Conservation (phyloP, 108 stramenopile genomes). For the Nitzschia palea region DNA sequence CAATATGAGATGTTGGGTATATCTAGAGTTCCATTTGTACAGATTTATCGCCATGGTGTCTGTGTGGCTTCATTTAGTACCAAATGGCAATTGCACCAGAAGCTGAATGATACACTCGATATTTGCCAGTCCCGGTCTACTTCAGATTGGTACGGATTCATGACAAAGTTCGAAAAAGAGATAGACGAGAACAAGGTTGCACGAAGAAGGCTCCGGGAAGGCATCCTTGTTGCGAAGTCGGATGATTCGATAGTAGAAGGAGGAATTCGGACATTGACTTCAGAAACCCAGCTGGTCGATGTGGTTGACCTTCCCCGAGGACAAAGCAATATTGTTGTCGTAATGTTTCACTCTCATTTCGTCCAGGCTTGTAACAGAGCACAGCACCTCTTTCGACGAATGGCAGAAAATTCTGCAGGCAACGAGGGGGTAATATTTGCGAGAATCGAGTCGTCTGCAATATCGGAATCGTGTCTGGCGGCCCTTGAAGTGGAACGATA, state of each 20-base stretch:
- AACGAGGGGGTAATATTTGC: background rate
- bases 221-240: background rate
- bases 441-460: constrained; percentile 9
- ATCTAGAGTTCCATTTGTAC: constrained; percentile 12
- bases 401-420: background rate
- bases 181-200: constrained; percentile 4
- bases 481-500: background rate
- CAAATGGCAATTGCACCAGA: background rate
- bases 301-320: too few species aligned
- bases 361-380: constrained; percentile 13
- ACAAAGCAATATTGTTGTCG: background rate
- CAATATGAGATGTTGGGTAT: constrained; percentile 13
- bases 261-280: constrained; percentile 12
- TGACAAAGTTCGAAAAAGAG: background rate
- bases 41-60: constrained; percentile 10
- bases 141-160: constrained; percentile 1
- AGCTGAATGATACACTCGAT: background rate
- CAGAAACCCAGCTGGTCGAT: constrained; percentile 8
- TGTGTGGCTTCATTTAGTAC: constrained; percentile 12
- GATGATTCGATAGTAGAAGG: background rate
- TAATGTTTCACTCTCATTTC: constrained; percentile 20
- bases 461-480: background rate
- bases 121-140: background rate
- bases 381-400: constrained; percentile 8
- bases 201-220: background rate